These are phyloP conservation scores for Carex cristatella DNA, from an alignment of 176 grass and related monocot genomes.

Conservation along the genomic window DNA sequence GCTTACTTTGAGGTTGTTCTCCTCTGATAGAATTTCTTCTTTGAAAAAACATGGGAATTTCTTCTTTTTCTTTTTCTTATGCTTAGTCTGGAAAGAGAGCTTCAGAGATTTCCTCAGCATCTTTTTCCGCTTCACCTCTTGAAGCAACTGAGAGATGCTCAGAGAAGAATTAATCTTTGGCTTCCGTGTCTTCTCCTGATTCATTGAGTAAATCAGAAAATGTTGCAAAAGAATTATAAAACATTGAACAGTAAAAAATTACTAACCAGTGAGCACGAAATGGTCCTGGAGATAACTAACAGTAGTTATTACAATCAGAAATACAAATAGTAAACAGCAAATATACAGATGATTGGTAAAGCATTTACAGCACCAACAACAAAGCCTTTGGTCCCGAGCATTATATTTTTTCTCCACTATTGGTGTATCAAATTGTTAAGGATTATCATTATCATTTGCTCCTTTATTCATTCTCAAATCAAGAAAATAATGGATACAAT, in stretches of 20 bases:
- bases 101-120: slow-evolving; percentile 27
- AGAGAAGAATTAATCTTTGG: slow-evolving; percentile 29
- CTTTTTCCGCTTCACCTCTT: slow-evolving; percentile 37
- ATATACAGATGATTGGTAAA: neutral
- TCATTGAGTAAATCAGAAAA: neutral
- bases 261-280: neutral
- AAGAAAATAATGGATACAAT: neutral
- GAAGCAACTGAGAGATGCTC: slow-evolving; percentile 45
- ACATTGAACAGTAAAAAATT: neutral
- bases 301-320: neutral
- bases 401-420: neutral
- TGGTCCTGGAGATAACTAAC: neutral
- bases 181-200: slow-evolving; percentile 46
- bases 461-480: neutral
- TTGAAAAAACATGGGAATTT: slow-evolving; percentile 12
- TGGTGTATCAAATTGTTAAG: neutral
- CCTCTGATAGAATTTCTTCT: slow-evolving; percentile 27
- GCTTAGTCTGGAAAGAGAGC: slow-evolving; percentile 4
- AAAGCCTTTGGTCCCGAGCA: neutral
- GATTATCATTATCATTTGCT: neutral
- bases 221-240: neutral
- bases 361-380: no score
- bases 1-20: slow-evolving; percentile 37
- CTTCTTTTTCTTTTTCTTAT: slow-evolving; percentile 40
- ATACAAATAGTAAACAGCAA: neutral